phyloP scores from a whole-genome alignment of 2,329 filamentous ascomycete genomes.

The Botryotinia globosa region DNA sequence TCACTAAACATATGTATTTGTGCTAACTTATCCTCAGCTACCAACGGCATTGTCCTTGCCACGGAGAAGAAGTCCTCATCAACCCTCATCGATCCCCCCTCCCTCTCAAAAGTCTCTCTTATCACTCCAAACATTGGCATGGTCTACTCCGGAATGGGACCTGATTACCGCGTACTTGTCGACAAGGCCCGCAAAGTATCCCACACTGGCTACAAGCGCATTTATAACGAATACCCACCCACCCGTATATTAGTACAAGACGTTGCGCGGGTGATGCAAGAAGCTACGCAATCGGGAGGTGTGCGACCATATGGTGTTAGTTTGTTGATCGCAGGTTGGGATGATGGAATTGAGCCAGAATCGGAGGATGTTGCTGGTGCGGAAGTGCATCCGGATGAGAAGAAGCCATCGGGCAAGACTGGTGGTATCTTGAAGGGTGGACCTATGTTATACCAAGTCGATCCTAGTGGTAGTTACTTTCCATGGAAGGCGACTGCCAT shows the following conservation, averaged over 20 bases:
- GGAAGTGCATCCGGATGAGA: slow-evolving; percentile 62
- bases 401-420: slow-evolving; percentile 79
- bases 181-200: slow-evolving; percentile 98
- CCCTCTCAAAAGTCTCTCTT: slow-evolving; percentile 93
- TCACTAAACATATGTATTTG: background rate
- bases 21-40: slow-evolving; percentile 56
- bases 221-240: slow-evolving; percentile 99
- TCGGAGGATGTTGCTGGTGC: slow-evolving; percentile 56
- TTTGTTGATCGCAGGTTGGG: slow-evolving; percentile 93
- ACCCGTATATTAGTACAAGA: slow-evolving; percentile 99
- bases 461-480: slow-evolving; percentile 98
- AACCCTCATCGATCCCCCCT: slow-evolving; percentile 90
- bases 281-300: slow-evolving; percentile 96
- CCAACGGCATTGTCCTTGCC: slow-evolving; percentile 96
- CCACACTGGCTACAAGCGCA: slow-evolving; percentile 97
- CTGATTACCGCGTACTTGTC: slow-evolving; percentile 95
- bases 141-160: slow-evolving; percentile 99
- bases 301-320: slow-evolving; percentile 96
- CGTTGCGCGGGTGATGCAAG: slow-evolving; percentile 96
- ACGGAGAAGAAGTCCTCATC: slow-evolving; percentile 99
- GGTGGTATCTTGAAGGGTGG: slow-evolving; percentile 94
- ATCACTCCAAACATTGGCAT: slow-evolving; percentile 99
- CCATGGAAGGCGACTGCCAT: slow-evolving; percentile 99
- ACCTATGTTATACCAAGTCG: slow-evolving; percentile 96
- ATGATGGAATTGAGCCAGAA: slow-evolving; percentile 91